phyloP scores from a whole-genome alignment of 2,329 filamentous ascomycete species.

The Stachybotrys chlorohalonatus region DNA sequence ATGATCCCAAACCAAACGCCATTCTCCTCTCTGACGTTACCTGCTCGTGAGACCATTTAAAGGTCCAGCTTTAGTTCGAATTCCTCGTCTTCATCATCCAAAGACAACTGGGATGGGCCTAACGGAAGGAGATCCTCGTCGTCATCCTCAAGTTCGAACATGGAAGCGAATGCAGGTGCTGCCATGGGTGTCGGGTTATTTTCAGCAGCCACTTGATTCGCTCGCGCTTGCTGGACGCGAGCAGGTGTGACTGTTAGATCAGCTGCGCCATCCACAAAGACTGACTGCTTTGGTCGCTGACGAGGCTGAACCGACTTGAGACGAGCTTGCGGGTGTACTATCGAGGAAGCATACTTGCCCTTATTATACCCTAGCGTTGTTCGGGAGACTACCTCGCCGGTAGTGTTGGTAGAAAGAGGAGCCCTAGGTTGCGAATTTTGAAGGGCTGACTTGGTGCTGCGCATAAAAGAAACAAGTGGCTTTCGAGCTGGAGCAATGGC shows the following conservation, averaged over 20 bases:
- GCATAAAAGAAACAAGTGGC: constrained; percentile 20
- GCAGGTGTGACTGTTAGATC: constrained; percentile 40
- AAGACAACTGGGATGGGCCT: constrained; percentile 9
- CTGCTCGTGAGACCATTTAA: constrained; percentile 4
- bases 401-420: constrained; percentile 46
- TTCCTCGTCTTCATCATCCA: constrained; percentile 38
- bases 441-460: constrained; percentile 15
- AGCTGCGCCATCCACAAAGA: constrained; percentile 5
- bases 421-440: constrained; percentile 36
- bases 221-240: constrained; percentile 15
- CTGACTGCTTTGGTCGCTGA: constrained; percentile 8
- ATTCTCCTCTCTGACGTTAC: constrained; percentile 7
- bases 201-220: constrained; percentile 5
- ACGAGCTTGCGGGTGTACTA: constrained; percentile 24
- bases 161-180: constrained; percentile 45
- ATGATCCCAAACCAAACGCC: constrained; percentile 8
- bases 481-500: constrained; percentile 7
- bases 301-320: constrained; percentile 6
- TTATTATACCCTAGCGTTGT: constrained; percentile 81
- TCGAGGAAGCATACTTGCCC: constrained; percentile 50
- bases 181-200: constrained; percentile 12
- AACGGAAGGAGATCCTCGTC: constrained; percentile 22
- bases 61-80: constrained; percentile 44
- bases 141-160: constrained; percentile 46
- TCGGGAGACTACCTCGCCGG: constrained; percentile 60